phyloP scores from a whole-genome alignment of 257 asterid species.

The Fraxinus cuspidata region DNA sequence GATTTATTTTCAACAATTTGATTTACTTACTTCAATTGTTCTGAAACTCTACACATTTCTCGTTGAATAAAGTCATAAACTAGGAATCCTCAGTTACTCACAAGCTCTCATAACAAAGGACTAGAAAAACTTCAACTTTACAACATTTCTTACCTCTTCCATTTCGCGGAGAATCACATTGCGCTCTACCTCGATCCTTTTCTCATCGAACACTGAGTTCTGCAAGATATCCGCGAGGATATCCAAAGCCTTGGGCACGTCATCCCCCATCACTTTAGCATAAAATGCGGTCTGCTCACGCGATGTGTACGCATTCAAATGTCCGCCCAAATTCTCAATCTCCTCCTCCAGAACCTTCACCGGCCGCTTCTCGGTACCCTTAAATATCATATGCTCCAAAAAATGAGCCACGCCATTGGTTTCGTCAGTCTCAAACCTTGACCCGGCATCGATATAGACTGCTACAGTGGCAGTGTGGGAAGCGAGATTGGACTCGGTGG shows the following conservation, averaged over 20 bases:
- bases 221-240: slow-evolving; percentile 86
- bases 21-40: background rate
- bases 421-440: slow-evolving; percentile 82
- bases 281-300: slow-evolving; percentile 93
- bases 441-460: slow-evolving; percentile 90
- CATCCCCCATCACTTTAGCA: slow-evolving; percentile 72
- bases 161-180: slow-evolving; percentile 92
- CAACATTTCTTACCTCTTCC: slow-evolving; percentile 71
- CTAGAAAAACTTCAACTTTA: background rate
- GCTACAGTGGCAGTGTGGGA: slow-evolving; percentile 83
- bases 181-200: slow-evolving; percentile 71
- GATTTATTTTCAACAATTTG: background rate
- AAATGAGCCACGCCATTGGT: slow-evolving; percentile 92
- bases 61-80: background rate
- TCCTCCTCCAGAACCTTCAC: slow-evolving; percentile 85
- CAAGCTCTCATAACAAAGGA: background rate
- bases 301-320: slow-evolving; percentile 92
- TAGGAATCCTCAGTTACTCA: background rate
- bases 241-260: slow-evolving; percentile 70
- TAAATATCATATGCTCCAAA: slow-evolving; percentile 95
- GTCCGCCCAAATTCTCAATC: slow-evolving; percentile 98
- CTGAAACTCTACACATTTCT: background rate
- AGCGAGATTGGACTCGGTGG: slow-evolving; percentile 80
- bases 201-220: slow-evolving; percentile 72
- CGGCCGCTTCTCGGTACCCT: slow-evolving; percentile 79